Evolutionary conservation across 2,329 filamentous ascomycete genomes (phyloP).

Genomic region (Zymoseptoria passerinii): DNA sequence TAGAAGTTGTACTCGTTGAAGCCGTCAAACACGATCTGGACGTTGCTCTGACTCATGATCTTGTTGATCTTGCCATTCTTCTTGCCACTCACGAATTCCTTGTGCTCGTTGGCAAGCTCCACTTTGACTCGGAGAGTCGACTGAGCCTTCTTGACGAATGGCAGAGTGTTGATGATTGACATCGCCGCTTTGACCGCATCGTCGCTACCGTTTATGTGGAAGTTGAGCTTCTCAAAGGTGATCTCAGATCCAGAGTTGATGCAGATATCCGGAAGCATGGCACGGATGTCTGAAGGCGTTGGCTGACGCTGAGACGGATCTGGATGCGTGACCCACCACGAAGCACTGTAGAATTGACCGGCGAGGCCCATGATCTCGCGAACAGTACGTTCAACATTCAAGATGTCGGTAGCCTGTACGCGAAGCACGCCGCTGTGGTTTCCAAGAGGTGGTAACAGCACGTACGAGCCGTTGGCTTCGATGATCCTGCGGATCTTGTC

Average conservation of each 20-base stretch:
- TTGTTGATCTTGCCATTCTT: conserved; percentile 99
- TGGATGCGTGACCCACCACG: conserved; percentile 83
- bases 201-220: conserved; percentile 90
- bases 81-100: conserved; percentile 98
- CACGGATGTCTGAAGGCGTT: conserved; percentile 62
- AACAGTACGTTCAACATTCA: conserved; percentile 90
- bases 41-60: conserved; percentile 99
- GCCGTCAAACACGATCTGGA: conserved; percentile 97
- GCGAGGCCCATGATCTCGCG: conserved; percentile 92
- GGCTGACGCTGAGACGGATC: conserved; percentile 57
- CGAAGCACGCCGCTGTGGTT: conserved; percentile 77
- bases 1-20: conserved; percentile 99
- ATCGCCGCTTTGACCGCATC: conserved; percentile 94
- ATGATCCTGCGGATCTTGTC: conserved; percentile 98
- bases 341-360: conserved; percentile 94
- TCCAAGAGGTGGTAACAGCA: conserved; percentile 81
- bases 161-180: conserved; percentile 83
- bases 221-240: conserved; percentile 87
- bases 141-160: conserved; percentile 75
- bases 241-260: conserved; percentile 93
- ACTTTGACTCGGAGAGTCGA: conserved; percentile 97
- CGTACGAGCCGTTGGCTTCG: conserved; percentile 90
- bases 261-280: conserved; percentile 93
- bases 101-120: conserved; percentile 97
- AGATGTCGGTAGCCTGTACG: conserved; percentile 84